phyloP scores from a whole-genome alignment of 1,139 yeast genomes.

The Diutina sp. region DNA sequence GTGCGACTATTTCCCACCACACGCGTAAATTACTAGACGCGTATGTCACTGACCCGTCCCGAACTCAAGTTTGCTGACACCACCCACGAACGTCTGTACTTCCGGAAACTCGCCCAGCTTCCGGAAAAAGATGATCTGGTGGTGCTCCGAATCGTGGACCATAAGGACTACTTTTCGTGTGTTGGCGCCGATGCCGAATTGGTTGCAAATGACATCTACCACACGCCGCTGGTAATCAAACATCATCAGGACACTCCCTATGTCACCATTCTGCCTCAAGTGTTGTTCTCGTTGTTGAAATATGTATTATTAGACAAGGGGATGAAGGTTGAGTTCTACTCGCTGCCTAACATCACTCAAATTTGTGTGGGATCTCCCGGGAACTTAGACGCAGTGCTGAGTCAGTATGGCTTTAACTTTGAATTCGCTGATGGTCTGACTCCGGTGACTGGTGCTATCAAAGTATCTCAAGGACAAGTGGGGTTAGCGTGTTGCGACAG shows the following conservation, averaged over 20 bases:
- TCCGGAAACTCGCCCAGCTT: constrained; percentile 40
- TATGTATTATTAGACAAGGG: constrained; percentile 59
- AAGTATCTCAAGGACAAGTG: constrained; percentile 37
- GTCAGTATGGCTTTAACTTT: constrained; percentile 38
- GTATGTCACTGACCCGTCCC: constrained; percentile 52
- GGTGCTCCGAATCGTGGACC: constrained; percentile 58
- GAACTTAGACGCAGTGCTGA: constrained; percentile 42
- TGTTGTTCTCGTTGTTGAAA: constrained; percentile 49
- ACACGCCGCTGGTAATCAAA: constrained; percentile 71
- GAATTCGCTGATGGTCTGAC: constrained; percentile 53
- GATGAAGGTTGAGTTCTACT: constrained; percentile 61
- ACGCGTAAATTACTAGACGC: background rate
- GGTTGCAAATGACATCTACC: constrained; percentile 75
- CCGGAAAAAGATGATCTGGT: constrained; percentile 27
- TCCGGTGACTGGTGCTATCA: constrained; percentile 69
- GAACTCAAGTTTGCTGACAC: constrained; percentile 61
- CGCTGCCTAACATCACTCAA: constrained; percentile 47
- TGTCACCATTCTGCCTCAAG: constrained; percentile 69
- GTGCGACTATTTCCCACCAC: background rate
- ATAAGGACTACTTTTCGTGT: constrained; percentile 65
- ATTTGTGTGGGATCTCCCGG: constrained; percentile 77
- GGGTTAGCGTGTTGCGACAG: constrained; percentile 33
- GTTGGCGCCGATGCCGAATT: constrained; percentile 69
- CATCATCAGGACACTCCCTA: constrained; percentile 27
- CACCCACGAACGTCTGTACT: constrained; percentile 53